These are phyloP conservation scores for Berberis thunbergii DNA, from an alignment of 164 flowering plant species.

Conservation along the genomic window DNA sequence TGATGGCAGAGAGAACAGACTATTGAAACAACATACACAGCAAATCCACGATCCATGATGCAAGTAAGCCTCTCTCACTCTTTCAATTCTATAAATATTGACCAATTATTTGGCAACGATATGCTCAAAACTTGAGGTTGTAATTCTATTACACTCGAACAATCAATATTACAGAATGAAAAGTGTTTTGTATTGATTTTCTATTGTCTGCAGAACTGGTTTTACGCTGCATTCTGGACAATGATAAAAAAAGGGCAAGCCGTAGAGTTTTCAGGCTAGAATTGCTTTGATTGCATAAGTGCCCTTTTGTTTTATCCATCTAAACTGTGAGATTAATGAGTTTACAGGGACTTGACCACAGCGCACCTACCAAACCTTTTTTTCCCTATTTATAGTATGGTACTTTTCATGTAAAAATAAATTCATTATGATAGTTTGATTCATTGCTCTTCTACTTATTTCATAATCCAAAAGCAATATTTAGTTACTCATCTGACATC, in stretches of 20 bases:
- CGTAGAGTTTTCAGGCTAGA: background rate
- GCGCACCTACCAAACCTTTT: too few species aligned
- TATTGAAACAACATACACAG: slow-evolving; percentile 81
- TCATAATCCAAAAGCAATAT: too few species aligned
- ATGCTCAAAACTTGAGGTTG: background rate
- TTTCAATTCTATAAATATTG: background rate
- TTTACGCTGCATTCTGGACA: slow-evolving; percentile 83
- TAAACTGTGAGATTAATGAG: too few species aligned
- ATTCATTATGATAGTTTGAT: too few species aligned
- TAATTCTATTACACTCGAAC: background rate
- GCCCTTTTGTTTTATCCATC: too few species aligned
- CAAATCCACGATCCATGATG: slow-evolving; percentile 92
- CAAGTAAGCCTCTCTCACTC: slow-evolving; percentile 48
- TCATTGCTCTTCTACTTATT: too few species aligned
- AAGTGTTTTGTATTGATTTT: background rate
- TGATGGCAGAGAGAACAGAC: slow-evolving; percentile 62
- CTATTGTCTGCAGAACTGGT: slow-evolving; percentile 60
- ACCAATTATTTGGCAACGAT: background rate
- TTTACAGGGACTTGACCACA: too few species aligned
- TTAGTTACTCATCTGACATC: too few species aligned
- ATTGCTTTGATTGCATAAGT: too few species aligned
- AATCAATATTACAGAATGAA: background rate
- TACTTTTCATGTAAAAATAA: too few species aligned
- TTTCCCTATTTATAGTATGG: too few species aligned
- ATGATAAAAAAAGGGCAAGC: slow-evolving; percentile 48